Conservation (phyloP, 257 asterid species). For the Solanum bukasovii region DNA sequence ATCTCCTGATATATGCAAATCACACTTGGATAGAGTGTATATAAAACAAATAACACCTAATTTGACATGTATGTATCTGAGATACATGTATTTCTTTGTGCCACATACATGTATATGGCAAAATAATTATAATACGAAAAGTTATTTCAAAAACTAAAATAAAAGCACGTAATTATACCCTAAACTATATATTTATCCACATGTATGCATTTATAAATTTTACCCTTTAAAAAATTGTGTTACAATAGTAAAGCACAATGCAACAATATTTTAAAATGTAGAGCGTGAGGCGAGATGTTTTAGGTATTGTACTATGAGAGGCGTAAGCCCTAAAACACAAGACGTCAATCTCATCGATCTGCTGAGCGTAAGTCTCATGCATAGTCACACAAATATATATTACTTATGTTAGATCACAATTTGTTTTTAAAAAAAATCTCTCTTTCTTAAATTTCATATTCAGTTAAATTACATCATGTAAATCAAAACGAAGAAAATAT, state of each 20-base stretch:
- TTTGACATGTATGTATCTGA: too few relatives aligned
- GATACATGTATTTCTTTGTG: not conserved
- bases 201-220: not conserved
- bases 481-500: too few relatives aligned
- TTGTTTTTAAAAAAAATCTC: too few relatives aligned
- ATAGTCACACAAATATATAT: too few relatives aligned
- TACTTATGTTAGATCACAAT: too few relatives aligned
- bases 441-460: not conserved
- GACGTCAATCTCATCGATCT: not conserved
- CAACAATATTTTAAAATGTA: not conserved
- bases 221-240: not conserved
- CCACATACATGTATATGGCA: not conserved
- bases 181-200: not conserved
- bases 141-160: not conserved
- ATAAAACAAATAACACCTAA: too few relatives aligned
- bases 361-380: not conserved
- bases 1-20: too few relatives aligned
- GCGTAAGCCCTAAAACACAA: not conserved
- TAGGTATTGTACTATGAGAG: not conserved
- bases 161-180: not conserved
- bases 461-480: not conserved
- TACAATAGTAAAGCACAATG: not conserved
- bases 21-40: not conserved
- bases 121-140: too few relatives aligned
- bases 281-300: not conserved